Conservation (phyloP, 140 eudicot species). For the Cichorium intybus region DNA sequence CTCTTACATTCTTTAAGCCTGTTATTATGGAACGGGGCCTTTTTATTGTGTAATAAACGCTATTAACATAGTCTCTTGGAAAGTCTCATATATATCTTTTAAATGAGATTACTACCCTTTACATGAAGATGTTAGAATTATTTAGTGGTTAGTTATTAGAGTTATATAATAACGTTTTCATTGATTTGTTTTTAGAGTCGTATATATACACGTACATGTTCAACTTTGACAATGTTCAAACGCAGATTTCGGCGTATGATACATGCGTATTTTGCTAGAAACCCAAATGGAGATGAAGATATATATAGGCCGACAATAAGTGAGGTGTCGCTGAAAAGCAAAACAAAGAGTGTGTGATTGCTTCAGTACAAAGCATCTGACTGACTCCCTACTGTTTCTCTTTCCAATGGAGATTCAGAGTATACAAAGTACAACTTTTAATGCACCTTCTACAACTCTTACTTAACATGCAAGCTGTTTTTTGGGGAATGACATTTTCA, state of each 20-base stretch:
- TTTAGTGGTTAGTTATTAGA: neutral
- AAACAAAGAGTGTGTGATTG: constrained; percentile 21
- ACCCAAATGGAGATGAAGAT: constrained; percentile 2
- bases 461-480: constrained; percentile 19
- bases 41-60: too few species aligned
- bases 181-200: neutral
- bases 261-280: neutral
- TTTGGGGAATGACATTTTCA: constrained; percentile 34
- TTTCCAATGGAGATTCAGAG: constrained; percentile 20
- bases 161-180: too few species aligned
- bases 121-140: too few species aligned
- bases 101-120: too few species aligned
- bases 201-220: neutral
- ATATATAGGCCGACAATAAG: constrained; percentile 20
- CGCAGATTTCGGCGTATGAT: neutral
- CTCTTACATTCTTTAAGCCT: too few species aligned
- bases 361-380: constrained; percentile 44
- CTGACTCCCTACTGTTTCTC: constrained; percentile 9
- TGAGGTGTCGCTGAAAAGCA: constrained; percentile 36
- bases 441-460: constrained; percentile 16
- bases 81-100: too few species aligned
- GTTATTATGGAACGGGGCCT: too few species aligned
- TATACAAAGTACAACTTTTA: constrained; percentile 25
- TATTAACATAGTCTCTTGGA: too few species aligned
- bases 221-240: neutral